A percentile compares a stretch with the other conserved stretches of the same genome.
Evolutionary conservation across 2,329 filamentous ascomycete genomes (phyloP).

Genomic region (Aspergillus sp.): DNA sequence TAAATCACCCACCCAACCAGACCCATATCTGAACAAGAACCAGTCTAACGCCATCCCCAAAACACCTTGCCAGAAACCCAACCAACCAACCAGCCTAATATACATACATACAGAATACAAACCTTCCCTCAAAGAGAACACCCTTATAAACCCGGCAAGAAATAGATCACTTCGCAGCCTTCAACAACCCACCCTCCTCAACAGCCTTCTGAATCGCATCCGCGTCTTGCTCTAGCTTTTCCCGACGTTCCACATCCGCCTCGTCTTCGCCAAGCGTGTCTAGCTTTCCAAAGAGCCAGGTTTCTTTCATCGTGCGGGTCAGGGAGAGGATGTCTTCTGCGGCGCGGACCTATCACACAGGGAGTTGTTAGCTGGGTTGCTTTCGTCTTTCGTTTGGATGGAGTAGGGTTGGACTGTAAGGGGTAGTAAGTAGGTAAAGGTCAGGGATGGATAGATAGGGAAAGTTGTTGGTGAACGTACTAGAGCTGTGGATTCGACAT

Average conservation of each 20-base stretch:
- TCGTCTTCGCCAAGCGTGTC: constrained; percentile 54
- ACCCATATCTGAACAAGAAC: too few species aligned
- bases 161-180: constrained; percentile 15
- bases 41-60: background rate
- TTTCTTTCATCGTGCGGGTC: constrained; percentile 63
- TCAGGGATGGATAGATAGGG: background rate
- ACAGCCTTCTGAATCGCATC: constrained; percentile 48
- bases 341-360: constrained; percentile 51
- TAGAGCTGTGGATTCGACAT: constrained; percentile 59
- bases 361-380: background rate
- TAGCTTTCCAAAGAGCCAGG: constrained; percentile 66
- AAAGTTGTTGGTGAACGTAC: constrained; percentile 37
- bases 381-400: too few species aligned
- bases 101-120: background rate
- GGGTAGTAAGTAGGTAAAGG: too few species aligned
- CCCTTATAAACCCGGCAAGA: background rate
- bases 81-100: background rate
- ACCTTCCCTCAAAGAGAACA: too few species aligned
- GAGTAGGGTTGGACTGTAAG: background rate
- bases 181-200: constrained; percentile 29
- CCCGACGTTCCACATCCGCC: constrained; percentile 38
- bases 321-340: constrained; percentile 62
- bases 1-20: background rate
- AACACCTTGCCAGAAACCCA: background rate
- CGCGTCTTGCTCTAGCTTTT: constrained; percentile 49